A percentile compares a stretch with the other conserved stretches of the same genome.
Evolutionary conservation across 1,284 basidiomycete genomes (phyloP).

Genomic region (Coniferiporia weirii): DNA sequence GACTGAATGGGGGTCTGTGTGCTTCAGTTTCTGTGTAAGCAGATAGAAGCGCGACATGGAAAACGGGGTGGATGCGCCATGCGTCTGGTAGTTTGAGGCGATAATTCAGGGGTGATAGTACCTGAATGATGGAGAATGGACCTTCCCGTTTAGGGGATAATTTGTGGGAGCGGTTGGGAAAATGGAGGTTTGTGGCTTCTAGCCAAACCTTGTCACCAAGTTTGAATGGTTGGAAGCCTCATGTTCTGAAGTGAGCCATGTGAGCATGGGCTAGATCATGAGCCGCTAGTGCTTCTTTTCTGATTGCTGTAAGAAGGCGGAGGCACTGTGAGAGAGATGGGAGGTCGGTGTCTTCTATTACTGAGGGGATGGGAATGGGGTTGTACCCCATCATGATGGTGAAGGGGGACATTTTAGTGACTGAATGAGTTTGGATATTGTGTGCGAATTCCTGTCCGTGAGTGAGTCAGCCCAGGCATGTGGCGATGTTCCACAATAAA

Average conservation of each 20-base stretch:
- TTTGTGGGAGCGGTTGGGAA: too few species aligned
- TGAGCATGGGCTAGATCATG: too few species aligned
- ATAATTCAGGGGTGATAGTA: not conserved
- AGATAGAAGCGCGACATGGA: not conserved
- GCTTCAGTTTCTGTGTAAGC: conserved; percentile 15
- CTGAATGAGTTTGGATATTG: conserved; percentile 19
- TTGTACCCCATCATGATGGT: conserved; percentile 23
- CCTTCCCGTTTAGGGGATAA: too few species aligned
- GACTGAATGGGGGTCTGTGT: too few species aligned
- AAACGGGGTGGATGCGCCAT: not conserved
- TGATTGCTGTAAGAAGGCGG: not conserved
- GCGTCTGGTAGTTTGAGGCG: not conserved
- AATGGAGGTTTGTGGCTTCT: too few species aligned
- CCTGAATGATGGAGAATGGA: too few species aligned
- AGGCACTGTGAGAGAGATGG: not conserved
- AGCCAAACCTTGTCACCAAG: too few species aligned
- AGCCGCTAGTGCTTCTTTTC: not conserved
- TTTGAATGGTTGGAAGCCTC: too few species aligned
- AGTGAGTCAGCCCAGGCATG: conserved; percentile 17
- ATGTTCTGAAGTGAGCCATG: too few species aligned
- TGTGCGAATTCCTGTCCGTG: conserved; percentile 22
- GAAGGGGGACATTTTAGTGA: conserved; percentile 25
- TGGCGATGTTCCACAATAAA: conserved; percentile 20
- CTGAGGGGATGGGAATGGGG: conserved; percentile 12
- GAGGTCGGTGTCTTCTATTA: not conserved